Base-by-base conservation (phyloP, 306 rosid species). In the Quercus parvula region DNA sequence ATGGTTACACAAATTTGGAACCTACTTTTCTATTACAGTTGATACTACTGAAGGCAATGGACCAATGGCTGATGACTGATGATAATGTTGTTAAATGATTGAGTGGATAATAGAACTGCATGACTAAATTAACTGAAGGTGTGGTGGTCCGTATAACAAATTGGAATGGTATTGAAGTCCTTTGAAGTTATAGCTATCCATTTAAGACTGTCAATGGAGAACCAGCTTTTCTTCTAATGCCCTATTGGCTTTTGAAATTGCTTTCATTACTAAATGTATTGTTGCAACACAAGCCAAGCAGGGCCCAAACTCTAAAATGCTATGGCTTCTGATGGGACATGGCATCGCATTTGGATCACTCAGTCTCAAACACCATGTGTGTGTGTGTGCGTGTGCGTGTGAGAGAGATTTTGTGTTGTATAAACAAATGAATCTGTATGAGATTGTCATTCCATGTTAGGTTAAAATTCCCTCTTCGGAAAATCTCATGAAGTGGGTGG, bases 101-200 rank as follows among this genome's bases (percentile, higher is more conserved):
- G 84, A 83, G 85, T 79, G 83, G 81, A 86, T 79, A 63, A 49
- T 81, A 64, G 80, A 81, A 75, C 84, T 84, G 84, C 81, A 31
- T 81, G 71, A 59, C 81, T 76, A 77, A 83, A 84, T 81, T 85
- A 81, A 76, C 84, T 28, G 44, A 79, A 46, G 73, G 83, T 67
- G 82, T 61, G 75, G 91, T 84, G 88, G 91, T 86, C 91, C 89
- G 75, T 78, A 52, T 66, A 76, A 38, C 55, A 63, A 73, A 73
- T 64, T 68, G 80, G 81, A 77, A 73, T 58, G 12, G 55, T 85
- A 83, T 87, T 83, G 79, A 82, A 82, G 84, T 71, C 76, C 77
- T 86, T 82, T 80, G 77, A 20, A 24, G 58, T 76, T 38, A 49
- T 58, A 72, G 56, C 49, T 18, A 66, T 30, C 35, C 55, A 33